Evolutionary conservation across 306 rosid genomes (phyloP), one percentile per base, ranked within the genome.

Genomic region (Castanopsis chinensis): DNA sequence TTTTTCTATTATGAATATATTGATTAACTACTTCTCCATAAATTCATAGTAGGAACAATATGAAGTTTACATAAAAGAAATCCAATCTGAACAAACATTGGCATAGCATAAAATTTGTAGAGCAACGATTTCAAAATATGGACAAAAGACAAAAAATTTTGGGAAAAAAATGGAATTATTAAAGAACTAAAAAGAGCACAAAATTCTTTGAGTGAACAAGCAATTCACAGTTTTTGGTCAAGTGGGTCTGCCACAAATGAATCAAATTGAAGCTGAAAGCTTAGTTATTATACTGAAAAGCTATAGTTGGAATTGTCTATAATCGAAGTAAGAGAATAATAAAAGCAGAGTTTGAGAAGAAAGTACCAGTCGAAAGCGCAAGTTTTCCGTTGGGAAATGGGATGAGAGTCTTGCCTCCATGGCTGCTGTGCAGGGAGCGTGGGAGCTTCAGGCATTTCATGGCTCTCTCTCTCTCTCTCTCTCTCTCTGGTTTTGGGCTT

Each of bases 361-460:
- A 69, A 73, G 70, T 83, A 83, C 86, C 88, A 13, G 82, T 37
- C 17, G 84, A 73, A 69, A 69, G 67, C 68, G 58, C 54, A 63
- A 68, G 19, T 68, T 60, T 79, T 76, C 79, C 72, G 55, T 32
- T 53, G 71, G 79, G 84, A 51, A 84, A 55, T 23, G 82, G 63
- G 25, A 78, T 5, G 17, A 76, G 78, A 80, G 83, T 23, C 20
- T 70, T 84, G 64, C 82, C 32, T 71, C 80, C 84, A 79, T 76
- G 74, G 77, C 28, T 43, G 12, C 75, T 6, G 72, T 6, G 27
- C 1, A 60, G 33, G 37, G 77, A 69, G 59, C 57, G 67, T 27
- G 79, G 85, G 75, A 84, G 83, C 83, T 87, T 82, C 77, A 79
- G 19, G 85, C 51, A 79, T 28, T 80, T 86, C 90, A 84, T 87